These are phyloP conservation scores for Microbotryum silenes-acaulis DNA, from an alignment of 1,284 basidiomycete genomes.

Conservation along the genomic window DNA sequence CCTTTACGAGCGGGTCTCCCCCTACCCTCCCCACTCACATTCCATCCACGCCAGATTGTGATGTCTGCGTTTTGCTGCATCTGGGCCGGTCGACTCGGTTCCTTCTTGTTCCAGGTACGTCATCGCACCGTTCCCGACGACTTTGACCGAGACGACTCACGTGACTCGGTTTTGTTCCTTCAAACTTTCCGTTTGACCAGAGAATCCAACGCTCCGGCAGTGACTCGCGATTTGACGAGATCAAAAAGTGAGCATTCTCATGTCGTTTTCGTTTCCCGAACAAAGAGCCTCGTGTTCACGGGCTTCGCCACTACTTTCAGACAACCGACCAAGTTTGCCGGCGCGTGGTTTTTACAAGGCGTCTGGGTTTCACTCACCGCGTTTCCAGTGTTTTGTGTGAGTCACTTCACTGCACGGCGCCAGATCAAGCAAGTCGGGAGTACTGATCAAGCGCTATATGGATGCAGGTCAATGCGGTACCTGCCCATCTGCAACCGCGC, in stretches of 20 bases:
- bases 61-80: constrained; percentile 51
- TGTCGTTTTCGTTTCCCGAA: too few species aligned
- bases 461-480: constrained; percentile 54
- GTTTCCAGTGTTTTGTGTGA: constrained; percentile 57
- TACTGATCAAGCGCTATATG: background rate
- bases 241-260: constrained; percentile 47
- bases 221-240: constrained; percentile 62
- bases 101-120: constrained; percentile 8
- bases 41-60: constrained; percentile 57
- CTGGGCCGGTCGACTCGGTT: constrained; percentile 59
- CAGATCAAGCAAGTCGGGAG: background rate
- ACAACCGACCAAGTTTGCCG: constrained; percentile 52
- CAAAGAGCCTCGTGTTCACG: too few species aligned
- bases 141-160: constrained; percentile 32
- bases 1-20: constrained; percentile 31
- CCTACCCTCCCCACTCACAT: constrained; percentile 42
- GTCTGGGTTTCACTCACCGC: constrained; percentile 63
- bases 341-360: constrained; percentile 66
- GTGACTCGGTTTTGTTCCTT: constrained; percentile 2
- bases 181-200: constrained; percentile 32
- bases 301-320: constrained; percentile 25
- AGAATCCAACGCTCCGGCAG: constrained; percentile 49
- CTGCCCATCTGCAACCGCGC: constrained; percentile 51
- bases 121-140: background rate
- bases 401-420: constrained; percentile 8